phyloP scores from a whole-genome alignment of 495 filamentous ascomycete genomes.

The Amphirosellinia nigrospora region DNA sequence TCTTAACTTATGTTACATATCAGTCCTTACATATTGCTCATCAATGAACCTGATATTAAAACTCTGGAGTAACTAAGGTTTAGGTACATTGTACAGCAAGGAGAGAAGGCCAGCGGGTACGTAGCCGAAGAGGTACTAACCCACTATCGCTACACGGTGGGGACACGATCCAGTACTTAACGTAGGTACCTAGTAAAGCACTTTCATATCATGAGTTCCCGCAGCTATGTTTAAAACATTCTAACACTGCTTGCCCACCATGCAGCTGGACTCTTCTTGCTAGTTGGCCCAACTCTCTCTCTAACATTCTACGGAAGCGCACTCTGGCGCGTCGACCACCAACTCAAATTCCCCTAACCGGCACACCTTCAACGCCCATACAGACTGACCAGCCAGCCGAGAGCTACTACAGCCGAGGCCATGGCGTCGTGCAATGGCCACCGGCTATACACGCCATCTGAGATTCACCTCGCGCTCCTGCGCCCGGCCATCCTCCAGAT shows the following conservation, averaged over 20 bases:
- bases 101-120: neutral
- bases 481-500: constrained; percentile 84
- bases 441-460: constrained; percentile 22
- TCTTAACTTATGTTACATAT: no score
- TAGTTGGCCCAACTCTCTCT: neutral
- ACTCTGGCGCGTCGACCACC: neutral
- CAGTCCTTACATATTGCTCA: no score
- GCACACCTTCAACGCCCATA: neutral
- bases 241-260: neutral
- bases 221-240: neutral
- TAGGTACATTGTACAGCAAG: no score
- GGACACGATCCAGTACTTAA: neutral
- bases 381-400: neutral
- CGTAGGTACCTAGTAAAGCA: neutral
- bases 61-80: no score
- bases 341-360: neutral
- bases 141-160: neutral
- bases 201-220: neutral
- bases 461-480: constrained; percentile 66
- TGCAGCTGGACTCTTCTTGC: neutral
- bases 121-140: neutral
- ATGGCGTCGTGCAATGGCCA: constrained; percentile 27
- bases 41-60: no score
- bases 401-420: neutral
- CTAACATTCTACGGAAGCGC: neutral